Percentiles rank a stretch among this genome's conserved stretches.
phyloP scores from a whole-genome alignment of 73 alveolate genomes.

The Paramecium octaurelia region DNA sequence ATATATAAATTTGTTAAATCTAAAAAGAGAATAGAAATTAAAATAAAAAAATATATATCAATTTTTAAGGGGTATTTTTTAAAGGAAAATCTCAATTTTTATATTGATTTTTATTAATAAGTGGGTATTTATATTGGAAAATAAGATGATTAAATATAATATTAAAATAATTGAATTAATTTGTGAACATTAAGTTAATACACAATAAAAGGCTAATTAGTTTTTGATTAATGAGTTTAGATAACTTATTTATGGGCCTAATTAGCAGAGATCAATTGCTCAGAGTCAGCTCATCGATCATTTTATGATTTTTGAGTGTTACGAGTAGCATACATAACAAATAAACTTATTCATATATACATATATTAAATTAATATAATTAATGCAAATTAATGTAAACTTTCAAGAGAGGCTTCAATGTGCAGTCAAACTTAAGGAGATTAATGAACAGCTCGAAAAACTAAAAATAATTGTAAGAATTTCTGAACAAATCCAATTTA shows the following conservation, averaged over 20 bases:
- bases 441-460: not conserved
- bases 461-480: not conserved
- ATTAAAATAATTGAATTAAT: not conserved
- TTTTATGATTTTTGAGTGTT: slow-evolving; percentile 8
- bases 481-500: not conserved
- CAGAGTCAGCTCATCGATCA: slow-evolving; percentile 35
- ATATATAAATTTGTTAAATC: too few relatives aligned
- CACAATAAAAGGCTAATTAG: not conserved
- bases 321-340: slow-evolving; percentile 8
- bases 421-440: not conserved
- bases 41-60: not conserved
- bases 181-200: not conserved
- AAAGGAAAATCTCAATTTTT: not conserved
- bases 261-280: not conserved
- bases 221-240: not conserved
- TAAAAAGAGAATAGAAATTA: not conserved
- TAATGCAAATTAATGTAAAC: not conserved
- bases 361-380: not conserved
- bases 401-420: not conserved
- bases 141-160: not conserved
- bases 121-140: not conserved
- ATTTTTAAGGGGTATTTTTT: not conserved
- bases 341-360: not conserved
- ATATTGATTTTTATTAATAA: not conserved
- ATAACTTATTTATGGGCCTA: not conserved